Evolutionary conservation across 1,284 basidiomycete genomes (phyloP), one percentile per base, ranked within the genome.

Genomic region (Leccinum holopus): DNA sequence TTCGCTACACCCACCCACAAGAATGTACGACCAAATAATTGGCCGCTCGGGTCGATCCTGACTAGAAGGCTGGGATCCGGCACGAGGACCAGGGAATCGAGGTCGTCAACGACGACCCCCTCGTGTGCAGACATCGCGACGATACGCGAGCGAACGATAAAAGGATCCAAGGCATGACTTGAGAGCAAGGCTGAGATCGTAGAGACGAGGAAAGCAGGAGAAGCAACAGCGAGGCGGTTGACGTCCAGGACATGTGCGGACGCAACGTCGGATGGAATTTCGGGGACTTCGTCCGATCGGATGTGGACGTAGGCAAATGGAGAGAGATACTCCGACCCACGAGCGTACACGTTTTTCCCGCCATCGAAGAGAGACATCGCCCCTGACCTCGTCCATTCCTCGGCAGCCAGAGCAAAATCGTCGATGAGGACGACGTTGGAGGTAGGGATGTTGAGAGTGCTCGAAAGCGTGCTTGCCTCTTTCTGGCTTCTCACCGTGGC

Each of bases 1-100:
- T 25, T 72, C 71, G 14, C 70, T 72, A 58, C 66, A 67, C 30
- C 73, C 73, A 21, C 74, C 73, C 5, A 76, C 59, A 2, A 76
- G 69, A 5, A 75, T 63, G 61, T 75, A 76, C 6, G 67, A 72
- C 63, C 59, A 18, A 74, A 76, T 14, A 74, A 59, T 60, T 75
- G 72, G 11, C 67, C 65, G 1, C 61, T 44, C 11, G 71, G 68
- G n/a, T 74, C 71, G 30, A 72, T 58, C 30, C 70, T 66, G 32
- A 66, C 41, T 4, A 25, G 11, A 12, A 12, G 51, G 16, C 10
- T 41, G 0, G 32, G 11, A 25, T 65, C 58, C 0, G 72, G 69
- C 39, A 72, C 25, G 12, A 70, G 56, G 25, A 67, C 61, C 21
- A 70, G 3, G 6, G 62, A 61, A 55, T 69, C 60, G 3, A 55